Evolutionary conservation across 164 flowering plant genomes (phyloP).

Genomic region (Warburgia ugandensis): DNA sequence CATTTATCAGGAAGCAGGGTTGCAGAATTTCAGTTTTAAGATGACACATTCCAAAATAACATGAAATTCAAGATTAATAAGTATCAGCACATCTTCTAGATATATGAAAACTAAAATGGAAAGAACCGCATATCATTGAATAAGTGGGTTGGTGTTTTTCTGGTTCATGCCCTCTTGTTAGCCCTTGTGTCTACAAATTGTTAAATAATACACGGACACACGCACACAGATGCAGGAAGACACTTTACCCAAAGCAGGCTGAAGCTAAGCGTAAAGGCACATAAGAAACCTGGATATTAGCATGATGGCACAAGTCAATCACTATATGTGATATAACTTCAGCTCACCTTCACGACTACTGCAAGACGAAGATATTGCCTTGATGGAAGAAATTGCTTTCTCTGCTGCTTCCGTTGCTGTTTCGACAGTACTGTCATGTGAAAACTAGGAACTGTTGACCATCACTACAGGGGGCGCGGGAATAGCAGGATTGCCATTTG

Average conservation of each 20-base stretch:
- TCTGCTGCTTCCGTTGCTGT: constrained; percentile 55
- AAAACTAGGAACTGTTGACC: constrained; percentile 10
- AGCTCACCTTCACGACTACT: constrained; percentile 25
- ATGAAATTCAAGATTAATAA: not conserved
- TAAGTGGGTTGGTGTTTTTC: too few relatives aligned
- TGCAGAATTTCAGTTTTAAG: not conserved
- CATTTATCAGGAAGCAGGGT: not conserved
- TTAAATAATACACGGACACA: not conserved
- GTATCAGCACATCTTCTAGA: too few relatives aligned
- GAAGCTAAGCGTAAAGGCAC: not conserved
- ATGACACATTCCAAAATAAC: not conserved
- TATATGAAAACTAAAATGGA: too few relatives aligned
- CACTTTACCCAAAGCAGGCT: not conserved
- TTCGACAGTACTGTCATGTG: constrained; percentile 26
- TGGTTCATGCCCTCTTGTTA: too few relatives aligned
- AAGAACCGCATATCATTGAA: too few relatives aligned
- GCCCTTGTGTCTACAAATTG: not conserved
- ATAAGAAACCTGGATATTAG: not conserved
- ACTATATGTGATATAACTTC: not conserved
- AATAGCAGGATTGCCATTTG: constrained; percentile 11
- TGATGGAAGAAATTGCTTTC: constrained; percentile 46
- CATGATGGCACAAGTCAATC: not conserved
- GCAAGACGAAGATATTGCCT: constrained; percentile 16
- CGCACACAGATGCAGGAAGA: not conserved
- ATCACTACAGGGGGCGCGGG: not conserved